These are phyloP conservation scores for Colletotrichum spaethianum DNA, from an alignment of 2,329 filamentous ascomycete species.

Conservation along the genomic window DNA sequence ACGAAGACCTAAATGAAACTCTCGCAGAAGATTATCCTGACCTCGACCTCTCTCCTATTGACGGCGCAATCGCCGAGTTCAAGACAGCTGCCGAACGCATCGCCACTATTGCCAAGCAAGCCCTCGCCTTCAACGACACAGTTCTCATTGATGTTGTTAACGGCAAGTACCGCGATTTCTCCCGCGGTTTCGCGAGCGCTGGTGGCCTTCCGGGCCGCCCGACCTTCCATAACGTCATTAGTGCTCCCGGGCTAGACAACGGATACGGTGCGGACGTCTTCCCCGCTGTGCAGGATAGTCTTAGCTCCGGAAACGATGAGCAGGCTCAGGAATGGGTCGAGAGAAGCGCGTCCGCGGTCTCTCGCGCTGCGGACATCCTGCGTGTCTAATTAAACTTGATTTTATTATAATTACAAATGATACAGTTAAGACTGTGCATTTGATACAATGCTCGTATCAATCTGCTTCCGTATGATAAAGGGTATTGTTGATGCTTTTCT, in stretches of 20 bases:
- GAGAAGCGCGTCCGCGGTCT: conserved; percentile 31
- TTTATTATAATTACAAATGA: neutral
- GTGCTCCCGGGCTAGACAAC: conserved; percentile 27
- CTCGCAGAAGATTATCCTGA: conserved; percentile 9
- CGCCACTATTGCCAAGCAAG: conserved; percentile 22
- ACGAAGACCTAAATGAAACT: conserved; percentile 31
- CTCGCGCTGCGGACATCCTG: conserved; percentile 15
- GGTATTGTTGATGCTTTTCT: conserved; percentile 13
- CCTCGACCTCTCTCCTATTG: conserved; percentile 26
- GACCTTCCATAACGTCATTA: conserved; percentile 35
- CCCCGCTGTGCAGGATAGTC: conserved; percentile 33
- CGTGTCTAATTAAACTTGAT: neutral
- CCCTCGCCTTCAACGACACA: conserved; percentile 28
- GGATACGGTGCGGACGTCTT: conserved; percentile 32
- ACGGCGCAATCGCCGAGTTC: conserved; percentile 20
- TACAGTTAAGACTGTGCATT: neutral
- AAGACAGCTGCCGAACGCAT: conserved; percentile 26
- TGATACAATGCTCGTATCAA: neutral
- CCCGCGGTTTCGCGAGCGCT: conserved; percentile 32
- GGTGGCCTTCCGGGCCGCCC: conserved; percentile 27
- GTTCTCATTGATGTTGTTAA: conserved; percentile 22
- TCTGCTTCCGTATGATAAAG: neutral
- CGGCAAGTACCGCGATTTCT: conserved; percentile 35
- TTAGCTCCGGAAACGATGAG: conserved; percentile 13
- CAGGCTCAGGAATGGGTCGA: conserved; percentile 22